Evolutionary conservation across 495 filamentous ascomycete species (phyloP), one percentile per base, ranked within the genome.

Genomic region (Thermothielavioides terrestris): DNA sequence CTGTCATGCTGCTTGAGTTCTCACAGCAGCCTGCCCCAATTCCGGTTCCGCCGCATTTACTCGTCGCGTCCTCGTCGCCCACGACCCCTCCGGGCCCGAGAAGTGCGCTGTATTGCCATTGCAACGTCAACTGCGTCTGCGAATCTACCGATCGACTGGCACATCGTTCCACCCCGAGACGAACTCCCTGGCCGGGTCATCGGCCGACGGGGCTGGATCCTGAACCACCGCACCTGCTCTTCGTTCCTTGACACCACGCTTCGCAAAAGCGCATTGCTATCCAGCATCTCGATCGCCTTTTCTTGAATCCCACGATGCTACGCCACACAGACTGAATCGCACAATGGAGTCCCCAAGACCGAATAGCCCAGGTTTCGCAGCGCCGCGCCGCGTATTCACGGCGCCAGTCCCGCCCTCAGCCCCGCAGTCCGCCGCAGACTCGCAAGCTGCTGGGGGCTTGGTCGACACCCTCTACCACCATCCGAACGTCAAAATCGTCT

Each of bases 381-480:
- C 53, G 35, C 67, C 70, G 62, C 69, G 70, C 50, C 69, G 69
- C 42, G 65, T 66, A 37, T 60, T 62, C 22, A 73, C 71, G 17
- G 67, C 68, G 14, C 67, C 71, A 8, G 49, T 55, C 26, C 34
- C 52, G 20, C n/a, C 48, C 44, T 44, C 60, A 18, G 38, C 45
- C 32, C 55, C 66, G 35, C 53, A 50, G 25, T 44, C 54, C 23
- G 36, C 55, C 48, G 28, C 54, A 8, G 44, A 64, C 22, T 52
- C 67, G 6, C 59, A 46, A 15, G 46, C 66, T 28, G 50, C 57
- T 40, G 56, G 46, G 25, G 54, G 63, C 22, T 26, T 77, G 5
- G 78, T 87, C 46, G 85, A 89, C 56, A 81, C 82, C 18, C 73
- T 92, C 23, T 92, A 81, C 59, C 79, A 71, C 52, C 79, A 85